Evolutionary conservation across 495 filamentous ascomycete species (phyloP).

Genomic region (Tuber calosporum): DNA sequence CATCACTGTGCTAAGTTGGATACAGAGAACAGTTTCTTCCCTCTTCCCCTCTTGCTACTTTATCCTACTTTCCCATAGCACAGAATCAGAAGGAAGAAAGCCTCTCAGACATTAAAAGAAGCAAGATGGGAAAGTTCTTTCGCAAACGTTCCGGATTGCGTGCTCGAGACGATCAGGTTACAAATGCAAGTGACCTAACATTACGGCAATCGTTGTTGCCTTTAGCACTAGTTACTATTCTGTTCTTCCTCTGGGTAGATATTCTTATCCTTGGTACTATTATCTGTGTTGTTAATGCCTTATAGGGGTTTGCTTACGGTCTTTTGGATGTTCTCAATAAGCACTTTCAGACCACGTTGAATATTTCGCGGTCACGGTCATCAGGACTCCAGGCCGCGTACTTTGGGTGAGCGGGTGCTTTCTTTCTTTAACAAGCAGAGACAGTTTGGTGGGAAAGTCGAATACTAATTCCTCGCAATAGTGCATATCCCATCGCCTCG

Average conservation of each 20-base stretch:
- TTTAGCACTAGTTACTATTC: constrained; percentile 32
- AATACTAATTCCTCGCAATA: constrained; percentile 8
- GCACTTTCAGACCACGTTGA: constrained; percentile 47
- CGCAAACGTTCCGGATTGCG: constrained; percentile 18
- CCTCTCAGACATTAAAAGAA: not conserved
- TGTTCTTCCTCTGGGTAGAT: constrained; percentile 39
- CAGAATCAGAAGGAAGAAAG: not conserved
- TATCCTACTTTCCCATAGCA: not conserved
- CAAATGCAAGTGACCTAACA: constrained; percentile 33
- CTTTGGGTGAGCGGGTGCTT: constrained; percentile 30
- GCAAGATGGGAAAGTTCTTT: constrained; percentile 29
- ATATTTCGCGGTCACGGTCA: constrained; percentile 34
- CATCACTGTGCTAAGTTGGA: not conserved
- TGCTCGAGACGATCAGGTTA: constrained; percentile 32
- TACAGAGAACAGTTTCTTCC: not conserved
- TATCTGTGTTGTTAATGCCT: not conserved
- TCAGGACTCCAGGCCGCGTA: constrained; percentile 40
- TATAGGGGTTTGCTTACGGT: constrained; percentile 46
- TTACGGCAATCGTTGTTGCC: constrained; percentile 33
- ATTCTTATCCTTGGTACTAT: not conserved
- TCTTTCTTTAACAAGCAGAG: too few species aligned
- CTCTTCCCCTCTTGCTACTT: not conserved
- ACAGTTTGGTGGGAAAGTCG: not conserved
- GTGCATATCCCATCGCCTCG: constrained; percentile 39
- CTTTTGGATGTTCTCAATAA: constrained; percentile 53